Base-by-base conservation (phyloP, 2,329 filamentous ascomycete species). In the Penicillium olsonii region DNA sequence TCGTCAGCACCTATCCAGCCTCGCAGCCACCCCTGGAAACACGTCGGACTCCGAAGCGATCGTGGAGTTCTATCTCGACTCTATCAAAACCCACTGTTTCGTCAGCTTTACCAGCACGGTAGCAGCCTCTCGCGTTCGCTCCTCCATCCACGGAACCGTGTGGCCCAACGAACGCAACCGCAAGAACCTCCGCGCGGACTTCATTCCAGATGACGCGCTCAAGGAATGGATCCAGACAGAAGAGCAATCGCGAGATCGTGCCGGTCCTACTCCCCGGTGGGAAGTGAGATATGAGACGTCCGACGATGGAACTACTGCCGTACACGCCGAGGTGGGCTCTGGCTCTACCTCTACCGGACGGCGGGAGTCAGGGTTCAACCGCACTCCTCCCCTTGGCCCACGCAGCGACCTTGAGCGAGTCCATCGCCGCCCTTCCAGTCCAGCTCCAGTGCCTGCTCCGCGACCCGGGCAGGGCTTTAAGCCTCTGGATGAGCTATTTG, bases 81-180 rank as follows among this genome's bases (percentile, higher is more conserved):
- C 80, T 26, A 88, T 97, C 63, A 87, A 88, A 56, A 95, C 92
- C 0, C 94, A 99, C 68, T 90, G 90, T 8, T 88, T 96, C 64
- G 87, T 87, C 31, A 75, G 83, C 19, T 92, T 97, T 67, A 75
- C 77, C 37, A 86, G 78, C 38, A 75, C 84, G 9, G 76, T 84
- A 2, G 85, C 87, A 3, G 94, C 94, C 4, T 84, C 86, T 0
- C 82, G 90, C 18, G 91, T 89, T 8, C 87, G 92, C 41, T 80
- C 83, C 9, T 81, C 82, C 2, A 76, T 97, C 2, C 92, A 99
- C 70, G 83, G 84, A 50, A 81, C 81, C 18, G 81, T 91, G 29
- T 97, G 92, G 90, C 92, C 92, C 1, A 84, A 91, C 50, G 92
- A 97, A 72, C 84, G 86, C 50, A 88, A 87, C 58, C 82, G 94